These are phyloP conservation scores for Prinsepia uniflora DNA, from an alignment of 306 rosid species.

Conservation along the genomic window DNA sequence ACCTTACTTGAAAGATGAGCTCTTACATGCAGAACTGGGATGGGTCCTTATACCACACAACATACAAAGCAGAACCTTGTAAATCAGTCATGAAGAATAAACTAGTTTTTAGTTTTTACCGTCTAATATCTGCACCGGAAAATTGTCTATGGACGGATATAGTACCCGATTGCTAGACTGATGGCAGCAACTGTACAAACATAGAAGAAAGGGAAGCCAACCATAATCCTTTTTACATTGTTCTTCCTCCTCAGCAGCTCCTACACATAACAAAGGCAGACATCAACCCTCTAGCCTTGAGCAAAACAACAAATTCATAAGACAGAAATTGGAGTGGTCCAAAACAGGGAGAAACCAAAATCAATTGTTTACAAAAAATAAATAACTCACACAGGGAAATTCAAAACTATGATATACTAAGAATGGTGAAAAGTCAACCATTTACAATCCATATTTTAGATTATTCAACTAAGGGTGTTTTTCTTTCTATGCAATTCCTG, in stretches of 20 bases:
- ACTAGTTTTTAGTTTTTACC: slow-evolving; percentile 18
- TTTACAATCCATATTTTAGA: no score
- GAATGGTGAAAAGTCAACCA: background rate
- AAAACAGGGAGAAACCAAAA: background rate
- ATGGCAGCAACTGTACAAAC: slow-evolving; percentile 67
- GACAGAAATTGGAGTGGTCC: background rate
- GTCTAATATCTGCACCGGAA: slow-evolving; percentile 3
- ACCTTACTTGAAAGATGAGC: background rate
- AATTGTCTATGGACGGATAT: slow-evolving; percentile 45
- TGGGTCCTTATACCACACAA: slow-evolving; percentile 29
- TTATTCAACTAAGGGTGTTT: background rate
- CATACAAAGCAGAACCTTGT: slow-evolving; percentile 28
- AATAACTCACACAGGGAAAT: background rate
- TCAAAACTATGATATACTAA: no score
- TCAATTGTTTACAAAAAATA: background rate
- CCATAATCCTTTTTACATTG: slow-evolving; percentile 35
- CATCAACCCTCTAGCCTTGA: background rate
- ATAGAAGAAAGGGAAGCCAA: slow-evolving; percentile 73
- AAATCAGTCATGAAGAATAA: slow-evolving; percentile 22
- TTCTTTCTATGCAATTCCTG: background rate
- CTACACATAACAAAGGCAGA: slow-evolving; percentile 37
- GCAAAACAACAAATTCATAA: background rate
- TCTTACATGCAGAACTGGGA: slow-evolving; percentile 25
- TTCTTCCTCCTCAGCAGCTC: slow-evolving; percentile 54
- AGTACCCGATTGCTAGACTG: slow-evolving; percentile 64